A percentile compares a stretch with the other conserved stretches of the same genome.
phyloP scores from a whole-genome alignment of 495 filamentous ascomycete species.

The Penicillium desertorum region DNA sequence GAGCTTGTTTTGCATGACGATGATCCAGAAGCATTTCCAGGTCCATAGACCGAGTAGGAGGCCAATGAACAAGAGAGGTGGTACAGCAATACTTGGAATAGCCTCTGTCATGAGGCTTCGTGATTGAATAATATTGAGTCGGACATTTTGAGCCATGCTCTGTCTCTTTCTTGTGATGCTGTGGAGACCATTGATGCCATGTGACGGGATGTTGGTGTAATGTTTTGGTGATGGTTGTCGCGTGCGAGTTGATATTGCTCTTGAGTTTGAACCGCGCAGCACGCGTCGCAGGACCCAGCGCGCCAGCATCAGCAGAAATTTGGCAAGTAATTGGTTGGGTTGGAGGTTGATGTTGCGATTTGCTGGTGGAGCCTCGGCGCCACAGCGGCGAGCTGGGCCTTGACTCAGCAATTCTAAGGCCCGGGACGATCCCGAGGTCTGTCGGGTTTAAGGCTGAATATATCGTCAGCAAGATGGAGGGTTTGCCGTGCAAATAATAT shows the following conservation, averaged over 20 bases:
- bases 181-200: slow-evolving; percentile 1
- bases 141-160: background rate
- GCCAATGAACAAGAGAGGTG: slow-evolving; percentile 65
- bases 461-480: background rate
- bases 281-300: background rate
- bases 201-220: background rate
- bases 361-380: background rate
- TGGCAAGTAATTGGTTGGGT: background rate
- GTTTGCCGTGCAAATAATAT: background rate
- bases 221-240: background rate
- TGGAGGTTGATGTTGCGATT: background rate
- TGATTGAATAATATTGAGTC: background rate
- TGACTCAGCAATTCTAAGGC: slow-evolving; percentile 5
- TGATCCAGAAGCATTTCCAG: slow-evolving; percentile 80
- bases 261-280: background rate
- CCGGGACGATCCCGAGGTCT: background rate
- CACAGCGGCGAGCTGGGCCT: background rate
- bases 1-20: slow-evolving; percentile 80
- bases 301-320: background rate
- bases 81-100: slow-evolving; percentile 57
- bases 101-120: slow-evolving; percentile 10
- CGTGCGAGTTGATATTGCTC: background rate
- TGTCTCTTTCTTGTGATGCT: background rate
- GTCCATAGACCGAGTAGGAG: slow-evolving; percentile 67
- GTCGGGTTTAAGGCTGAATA: background rate